These are phyloP conservation scores for Malassezia yamatoensis DNA, from an alignment of 1,284 basidiomycete species.

Conservation along the genomic window DNA sequence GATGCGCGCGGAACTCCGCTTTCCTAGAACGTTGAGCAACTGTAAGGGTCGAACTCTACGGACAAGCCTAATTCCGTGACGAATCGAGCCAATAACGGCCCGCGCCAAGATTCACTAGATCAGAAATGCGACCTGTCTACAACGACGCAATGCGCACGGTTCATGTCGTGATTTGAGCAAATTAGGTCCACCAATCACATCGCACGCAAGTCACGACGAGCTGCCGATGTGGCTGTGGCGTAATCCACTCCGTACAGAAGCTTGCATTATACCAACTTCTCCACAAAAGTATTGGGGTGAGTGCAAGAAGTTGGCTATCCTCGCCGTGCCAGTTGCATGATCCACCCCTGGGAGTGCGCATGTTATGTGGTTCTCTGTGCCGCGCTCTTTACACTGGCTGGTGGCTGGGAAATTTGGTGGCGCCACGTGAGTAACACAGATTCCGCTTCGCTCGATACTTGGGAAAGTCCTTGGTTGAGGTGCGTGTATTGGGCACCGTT, in stretches of 20 bases:
- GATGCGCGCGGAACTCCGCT: neutral
- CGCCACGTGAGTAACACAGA: too few species aligned
- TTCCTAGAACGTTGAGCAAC: neutral
- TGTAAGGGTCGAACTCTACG: neutral
- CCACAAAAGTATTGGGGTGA: neutral
- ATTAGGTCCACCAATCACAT: too few species aligned
- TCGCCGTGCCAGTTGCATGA: neutral
- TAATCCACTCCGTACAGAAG: neutral
- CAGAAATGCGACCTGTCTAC: too few species aligned
- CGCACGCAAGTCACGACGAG: neutral
- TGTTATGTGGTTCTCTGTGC: neutral
- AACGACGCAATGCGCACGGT: too few species aligned
- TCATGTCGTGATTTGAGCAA: too few species aligned
- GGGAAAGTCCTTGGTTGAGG: too few species aligned
- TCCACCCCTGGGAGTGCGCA: neutral
- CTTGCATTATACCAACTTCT: neutral
- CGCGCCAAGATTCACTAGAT: too few species aligned
- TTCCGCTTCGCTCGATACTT: too few species aligned
- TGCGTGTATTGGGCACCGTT: constrained; percentile 30
- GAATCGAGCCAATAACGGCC: too few species aligned
- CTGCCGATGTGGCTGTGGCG: neutral
- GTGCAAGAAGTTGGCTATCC: neutral
- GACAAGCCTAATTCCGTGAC: too few species aligned
- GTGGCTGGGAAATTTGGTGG: too few species aligned
- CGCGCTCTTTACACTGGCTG: too few species aligned